A percentile compares a stretch with the other conserved stretches of the same genome.
Conservation (phyloP, 441 rosid genomes). For the Gossypium schwendimanii region DNA sequence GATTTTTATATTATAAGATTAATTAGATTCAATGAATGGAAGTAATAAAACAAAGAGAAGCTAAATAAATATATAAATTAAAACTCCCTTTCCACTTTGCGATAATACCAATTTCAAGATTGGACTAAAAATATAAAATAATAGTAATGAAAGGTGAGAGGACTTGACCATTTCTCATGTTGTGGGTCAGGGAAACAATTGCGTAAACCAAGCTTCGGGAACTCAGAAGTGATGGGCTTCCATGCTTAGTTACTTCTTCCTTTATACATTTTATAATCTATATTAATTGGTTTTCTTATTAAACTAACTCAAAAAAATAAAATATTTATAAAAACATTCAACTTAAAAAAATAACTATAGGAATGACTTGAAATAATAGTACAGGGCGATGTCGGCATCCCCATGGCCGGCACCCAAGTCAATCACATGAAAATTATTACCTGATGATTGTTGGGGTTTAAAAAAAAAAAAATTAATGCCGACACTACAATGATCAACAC, state of each 20-base stretch:
- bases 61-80: neutral
- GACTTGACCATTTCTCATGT: neutral
- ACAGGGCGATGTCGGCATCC: accelerated
- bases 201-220: neutral
- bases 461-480: accelerated
- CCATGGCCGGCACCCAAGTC: accelerated
- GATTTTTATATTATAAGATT: neutral
- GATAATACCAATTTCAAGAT: neutral
- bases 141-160: neutral
- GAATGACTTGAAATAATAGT: too few relatives aligned
- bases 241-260: neutral
- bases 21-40: neutral
- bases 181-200: neutral
- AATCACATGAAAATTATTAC: too few relatives aligned
- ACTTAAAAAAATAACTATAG: too few relatives aligned
- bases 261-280: neutral
- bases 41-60: neutral
- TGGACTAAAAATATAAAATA: neutral
- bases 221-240: neutral
- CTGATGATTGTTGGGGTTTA: too few relatives aligned
- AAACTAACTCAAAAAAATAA: too few relatives aligned
- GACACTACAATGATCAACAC: too few relatives aligned
- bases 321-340: too few relatives aligned
- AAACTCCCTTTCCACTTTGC: neutral
- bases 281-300: too few relatives aligned